phyloP scores from a whole-genome alignment of 345 rosid species.

The Sonneratia caseolaris region DNA sequence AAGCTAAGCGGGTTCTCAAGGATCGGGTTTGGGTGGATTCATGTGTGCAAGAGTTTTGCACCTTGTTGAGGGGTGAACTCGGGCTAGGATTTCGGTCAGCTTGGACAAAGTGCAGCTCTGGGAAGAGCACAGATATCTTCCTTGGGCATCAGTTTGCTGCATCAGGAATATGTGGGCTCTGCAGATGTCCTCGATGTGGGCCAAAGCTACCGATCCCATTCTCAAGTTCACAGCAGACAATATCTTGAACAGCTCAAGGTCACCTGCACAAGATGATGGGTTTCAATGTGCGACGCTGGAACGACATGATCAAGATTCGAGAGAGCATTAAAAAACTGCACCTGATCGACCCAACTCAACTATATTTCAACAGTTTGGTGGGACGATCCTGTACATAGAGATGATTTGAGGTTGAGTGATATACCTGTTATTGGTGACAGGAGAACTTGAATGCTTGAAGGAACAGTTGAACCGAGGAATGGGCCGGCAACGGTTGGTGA shows the following conservation, averaged over 20 bases:
- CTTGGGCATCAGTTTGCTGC: conserved; percentile 48
- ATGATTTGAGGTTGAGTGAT: not conserved
- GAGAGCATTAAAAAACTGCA: not conserved
- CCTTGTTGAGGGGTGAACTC: conserved; percentile 14
- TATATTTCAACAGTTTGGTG: not conserved
- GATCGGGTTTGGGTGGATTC: too few species aligned
- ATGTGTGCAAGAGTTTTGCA: not conserved
- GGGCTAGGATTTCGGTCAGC: conserved; percentile 29
- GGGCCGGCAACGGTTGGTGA: conserved; percentile 72
- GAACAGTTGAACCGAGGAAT: conserved; percentile 48
- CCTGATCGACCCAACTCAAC: not conserved
- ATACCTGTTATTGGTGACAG: conserved; percentile 66
- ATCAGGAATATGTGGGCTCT: conserved; percentile 60
- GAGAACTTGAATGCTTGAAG: conserved; percentile 68
- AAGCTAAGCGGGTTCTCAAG: too few species aligned
- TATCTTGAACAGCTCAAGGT: conserved; percentile 38
- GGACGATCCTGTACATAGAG: not conserved
- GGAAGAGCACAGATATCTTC: conserved; percentile 55
- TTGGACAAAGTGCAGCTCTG: conserved; percentile 31
- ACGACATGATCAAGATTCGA: too few species aligned
- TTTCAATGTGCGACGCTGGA: not conserved
- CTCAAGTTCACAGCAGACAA: conserved; percentile 54
- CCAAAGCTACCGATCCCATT: conserved; percentile 71
- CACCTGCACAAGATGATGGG: conserved; percentile 27
- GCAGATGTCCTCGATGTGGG: conserved; percentile 75